These are phyloP conservation scores for Rhizomucor miehei DNA, from an alignment of 371 early-diverging fungal genomes.

Conservation along the genomic window DNA sequence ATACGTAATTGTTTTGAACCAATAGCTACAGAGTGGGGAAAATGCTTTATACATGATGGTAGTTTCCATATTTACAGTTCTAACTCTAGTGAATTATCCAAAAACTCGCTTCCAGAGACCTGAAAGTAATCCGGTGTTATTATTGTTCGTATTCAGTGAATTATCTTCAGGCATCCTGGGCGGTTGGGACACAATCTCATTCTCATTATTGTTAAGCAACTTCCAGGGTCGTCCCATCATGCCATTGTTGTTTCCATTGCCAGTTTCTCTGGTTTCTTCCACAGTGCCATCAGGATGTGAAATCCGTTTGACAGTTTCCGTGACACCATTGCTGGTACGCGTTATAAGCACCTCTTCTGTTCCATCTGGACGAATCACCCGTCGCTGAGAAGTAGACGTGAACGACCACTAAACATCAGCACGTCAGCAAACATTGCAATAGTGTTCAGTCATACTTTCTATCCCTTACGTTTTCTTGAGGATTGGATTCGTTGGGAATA, in stretches of 20 bases:
- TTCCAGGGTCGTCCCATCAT: too few relatives aligned
- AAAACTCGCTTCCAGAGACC: neutral
- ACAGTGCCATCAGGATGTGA: constrained; percentile 34
- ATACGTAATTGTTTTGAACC: too few relatives aligned
- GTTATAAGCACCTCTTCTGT: constrained; percentile 32
- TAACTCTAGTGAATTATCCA: neutral
- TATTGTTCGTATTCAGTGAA: neutral
- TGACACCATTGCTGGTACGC: constrained; percentile 28
- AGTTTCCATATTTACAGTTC: too few relatives aligned
- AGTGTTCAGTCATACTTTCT: too few relatives aligned
- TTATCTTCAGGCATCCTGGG: neutral
- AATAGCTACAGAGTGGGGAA: too few relatives aligned
- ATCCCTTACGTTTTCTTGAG: neutral
- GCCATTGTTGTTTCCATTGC: neutral
- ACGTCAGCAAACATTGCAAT: too few relatives aligned
- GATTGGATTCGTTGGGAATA: neutral
- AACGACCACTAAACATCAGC: constrained; percentile 21
- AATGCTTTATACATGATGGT: too few relatives aligned
- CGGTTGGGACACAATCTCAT: neutral
- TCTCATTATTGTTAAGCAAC: neutral
- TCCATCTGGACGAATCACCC: constrained; percentile 29
- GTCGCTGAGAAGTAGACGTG: constrained; percentile 26
- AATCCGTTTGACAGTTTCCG: constrained; percentile 31
- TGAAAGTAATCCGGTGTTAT: neutral
- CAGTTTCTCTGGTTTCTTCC: constrained; percentile 28